These are phyloP conservation scores for Globisporangium nodosum DNA, from an alignment of 352 stramenopile genomes.

Conservation along the genomic window DNA sequence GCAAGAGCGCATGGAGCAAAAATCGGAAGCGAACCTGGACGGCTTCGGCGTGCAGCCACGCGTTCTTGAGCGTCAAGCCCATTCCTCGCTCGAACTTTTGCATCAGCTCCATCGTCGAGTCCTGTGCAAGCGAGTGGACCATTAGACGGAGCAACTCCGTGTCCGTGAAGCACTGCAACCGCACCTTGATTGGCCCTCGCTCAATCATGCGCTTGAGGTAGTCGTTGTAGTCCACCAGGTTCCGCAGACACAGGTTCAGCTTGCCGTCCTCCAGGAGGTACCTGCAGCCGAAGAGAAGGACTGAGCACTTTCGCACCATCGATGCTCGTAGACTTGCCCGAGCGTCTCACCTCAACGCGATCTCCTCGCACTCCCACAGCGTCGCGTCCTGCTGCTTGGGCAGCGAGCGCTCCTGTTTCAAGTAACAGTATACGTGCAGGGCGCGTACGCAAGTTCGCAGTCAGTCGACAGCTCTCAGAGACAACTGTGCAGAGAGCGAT, in stretches of 20 bases:
- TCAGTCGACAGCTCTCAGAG: background rate
- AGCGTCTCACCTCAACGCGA: conserved; percentile 51
- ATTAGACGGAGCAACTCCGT: background rate
- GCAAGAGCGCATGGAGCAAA: background rate
- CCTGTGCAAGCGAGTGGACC: conserved; percentile 15
- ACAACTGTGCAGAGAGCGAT: background rate
- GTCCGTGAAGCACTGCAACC: background rate
- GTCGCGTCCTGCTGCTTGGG: conserved; percentile 83
- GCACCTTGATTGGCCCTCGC: conserved; percentile 59
- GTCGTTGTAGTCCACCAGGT: conserved; percentile 79
- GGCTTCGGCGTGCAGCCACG: conserved; percentile 86
- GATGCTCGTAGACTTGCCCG: background rate
- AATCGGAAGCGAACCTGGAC: conserved; percentile 39
- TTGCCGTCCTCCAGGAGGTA: conserved; percentile 90
- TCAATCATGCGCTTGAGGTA: conserved; percentile 67
- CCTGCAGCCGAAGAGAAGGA: conserved; percentile 19
- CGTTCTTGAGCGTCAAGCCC: conserved; percentile 85
- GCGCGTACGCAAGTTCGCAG: background rate
- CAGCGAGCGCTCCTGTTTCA: conserved; percentile 54
- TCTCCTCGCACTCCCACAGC: conserved; percentile 89
- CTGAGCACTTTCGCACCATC: background rate
- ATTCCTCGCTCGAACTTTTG: conserved; percentile 88
- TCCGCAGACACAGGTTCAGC: conserved; percentile 85
- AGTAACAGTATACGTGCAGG: background rate
- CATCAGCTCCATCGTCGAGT: conserved; percentile 59